Conservation (phyloP, 768 basidiomycete genomes). For the Gyrodon lividus region DNA sequence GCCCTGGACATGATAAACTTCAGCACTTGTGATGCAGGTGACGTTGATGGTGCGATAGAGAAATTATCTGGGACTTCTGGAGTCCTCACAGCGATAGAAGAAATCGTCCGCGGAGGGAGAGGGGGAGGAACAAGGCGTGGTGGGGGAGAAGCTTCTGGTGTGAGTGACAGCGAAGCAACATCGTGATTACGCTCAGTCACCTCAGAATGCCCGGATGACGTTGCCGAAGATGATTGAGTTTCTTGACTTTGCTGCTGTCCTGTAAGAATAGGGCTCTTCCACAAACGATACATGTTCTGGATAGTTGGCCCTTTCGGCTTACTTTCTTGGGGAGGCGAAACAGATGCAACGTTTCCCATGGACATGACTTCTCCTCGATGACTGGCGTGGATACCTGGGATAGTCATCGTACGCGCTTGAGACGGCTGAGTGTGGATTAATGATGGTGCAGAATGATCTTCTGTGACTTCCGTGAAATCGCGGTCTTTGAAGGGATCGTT, state of each 20-base stretch:
- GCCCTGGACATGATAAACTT: conserved; percentile 56
- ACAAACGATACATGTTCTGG: conserved; percentile 71
- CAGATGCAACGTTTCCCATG: conserved; percentile 68
- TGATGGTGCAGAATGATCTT: conserved; percentile 33
- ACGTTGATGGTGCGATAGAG: conserved; percentile 18
- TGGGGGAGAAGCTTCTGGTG: conserved; percentile 20
- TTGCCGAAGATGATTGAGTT: conserved; percentile 5
- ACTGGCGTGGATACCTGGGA: conserved; percentile 84
- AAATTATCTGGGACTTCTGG: conserved; percentile 26
- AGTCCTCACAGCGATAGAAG: conserved; percentile 31
- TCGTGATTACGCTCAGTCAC: conserved; percentile 27
- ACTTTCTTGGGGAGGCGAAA: conserved; percentile 39
- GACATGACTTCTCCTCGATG: conserved; percentile 86
- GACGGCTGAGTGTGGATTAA: conserved; percentile 74
- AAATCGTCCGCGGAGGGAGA: conserved; percentile 41
- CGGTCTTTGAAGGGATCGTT: conserved; percentile 31
- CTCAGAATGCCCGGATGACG: conserved; percentile 11
- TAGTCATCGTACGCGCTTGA: conserved; percentile 77
- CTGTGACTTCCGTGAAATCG: conserved; percentile 30
- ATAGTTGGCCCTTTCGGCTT: conserved; percentile 51
- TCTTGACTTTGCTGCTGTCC: conserved; percentile 27
- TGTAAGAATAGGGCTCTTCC: conserved; percentile 52
- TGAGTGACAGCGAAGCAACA: conserved; percentile 29
- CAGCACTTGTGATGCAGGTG: conserved; percentile 52
- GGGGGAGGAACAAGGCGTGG: conserved; percentile 37